Evolutionary conservation across 2,329 filamentous ascomycete genomes (phyloP).

Genomic region (Cladosporium sp.): DNA sequence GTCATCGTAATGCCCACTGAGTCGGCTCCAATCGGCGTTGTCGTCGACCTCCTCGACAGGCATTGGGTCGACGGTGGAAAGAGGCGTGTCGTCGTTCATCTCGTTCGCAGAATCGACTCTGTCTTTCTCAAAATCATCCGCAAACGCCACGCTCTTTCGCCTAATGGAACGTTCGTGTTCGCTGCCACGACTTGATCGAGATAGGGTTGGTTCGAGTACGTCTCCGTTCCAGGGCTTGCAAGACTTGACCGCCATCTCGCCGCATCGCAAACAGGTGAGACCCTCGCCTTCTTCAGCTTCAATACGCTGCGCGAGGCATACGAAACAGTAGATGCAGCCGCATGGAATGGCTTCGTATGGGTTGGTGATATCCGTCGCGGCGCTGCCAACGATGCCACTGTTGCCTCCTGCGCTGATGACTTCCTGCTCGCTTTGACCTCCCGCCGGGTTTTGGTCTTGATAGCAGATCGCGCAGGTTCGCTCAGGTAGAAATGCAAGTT

Average conservation of each 20-base stretch:
- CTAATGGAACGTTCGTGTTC: conserved; percentile 18
- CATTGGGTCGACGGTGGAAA: conserved; percentile 10
- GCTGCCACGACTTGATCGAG: conserved; percentile 47
- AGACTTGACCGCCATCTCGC: conserved; percentile 69
- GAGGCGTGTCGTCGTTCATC: conserved; percentile 9
- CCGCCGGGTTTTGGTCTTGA: conserved; percentile 77
- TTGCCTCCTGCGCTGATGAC: conserved; percentile 56
- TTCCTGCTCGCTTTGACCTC: conserved; percentile 63
- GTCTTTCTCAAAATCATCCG: conserved; percentile 29
- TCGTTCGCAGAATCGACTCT: conserved; percentile 11
- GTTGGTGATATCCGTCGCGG: conserved; percentile 91
- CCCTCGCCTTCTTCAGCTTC: conserved; percentile 93
- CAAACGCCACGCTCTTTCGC: conserved; percentile 29
- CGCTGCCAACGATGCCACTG: conserved; percentile 74
- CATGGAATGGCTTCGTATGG: conserved; percentile 90
- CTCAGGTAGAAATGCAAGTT: conserved; percentile 82
- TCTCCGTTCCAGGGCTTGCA: conserved; percentile 92
- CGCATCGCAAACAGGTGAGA: conserved; percentile 87
- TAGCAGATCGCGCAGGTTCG: conserved; percentile 97
- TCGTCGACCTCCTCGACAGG: conserved; percentile 13
- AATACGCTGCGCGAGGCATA: conserved; percentile 84
- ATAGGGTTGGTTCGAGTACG: conserved; percentile 43
- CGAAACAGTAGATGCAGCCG: conserved; percentile 92
- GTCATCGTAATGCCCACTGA: neutral
- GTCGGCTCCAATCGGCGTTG: conserved; percentile 3